These are phyloP conservation scores for Carpinus viminea DNA, from an alignment of 306 rosid species.

Conservation along the genomic window DNA sequence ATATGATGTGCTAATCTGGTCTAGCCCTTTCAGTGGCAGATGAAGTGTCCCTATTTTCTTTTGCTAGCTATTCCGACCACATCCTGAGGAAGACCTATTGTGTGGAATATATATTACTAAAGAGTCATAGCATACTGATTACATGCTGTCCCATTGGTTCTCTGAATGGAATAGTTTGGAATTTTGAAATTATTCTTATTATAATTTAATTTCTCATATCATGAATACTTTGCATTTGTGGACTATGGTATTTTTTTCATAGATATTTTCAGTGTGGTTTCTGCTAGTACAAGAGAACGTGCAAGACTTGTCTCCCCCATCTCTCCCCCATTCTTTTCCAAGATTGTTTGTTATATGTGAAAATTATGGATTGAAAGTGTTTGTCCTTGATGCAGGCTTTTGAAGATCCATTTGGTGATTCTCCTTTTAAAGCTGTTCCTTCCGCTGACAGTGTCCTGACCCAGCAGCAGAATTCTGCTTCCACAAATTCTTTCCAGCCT, in stretches of 20 bases:
- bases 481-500: conserved; percentile 18
- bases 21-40: background rate
- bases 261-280: too few species aligned
- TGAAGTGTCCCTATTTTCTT: background rate
- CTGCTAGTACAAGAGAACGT: too few species aligned
- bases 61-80: background rate
- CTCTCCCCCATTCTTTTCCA: background rate
- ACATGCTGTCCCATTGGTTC: background rate
- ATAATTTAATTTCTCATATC: background rate
- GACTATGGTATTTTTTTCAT: background rate
- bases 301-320: too few species aligned
- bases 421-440: conserved; percentile 81
- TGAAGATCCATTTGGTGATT: conserved; percentile 91
- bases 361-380: conserved; percentile 18
- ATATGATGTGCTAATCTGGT: background rate
- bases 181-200: background rate
- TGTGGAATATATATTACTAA: background rate
- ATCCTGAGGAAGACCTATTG: background rate
- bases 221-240: background rate
- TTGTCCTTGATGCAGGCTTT: conserved; percentile 51
- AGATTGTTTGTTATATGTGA: background rate
- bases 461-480: conserved; percentile 44
- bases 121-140: background rate
- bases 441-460: conserved; percentile 47
- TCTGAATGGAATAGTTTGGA: background rate